Evolutionary conservation across 208 protist genomes (phyloP).

Genomic region (Crithidia fasciculata): DNA sequence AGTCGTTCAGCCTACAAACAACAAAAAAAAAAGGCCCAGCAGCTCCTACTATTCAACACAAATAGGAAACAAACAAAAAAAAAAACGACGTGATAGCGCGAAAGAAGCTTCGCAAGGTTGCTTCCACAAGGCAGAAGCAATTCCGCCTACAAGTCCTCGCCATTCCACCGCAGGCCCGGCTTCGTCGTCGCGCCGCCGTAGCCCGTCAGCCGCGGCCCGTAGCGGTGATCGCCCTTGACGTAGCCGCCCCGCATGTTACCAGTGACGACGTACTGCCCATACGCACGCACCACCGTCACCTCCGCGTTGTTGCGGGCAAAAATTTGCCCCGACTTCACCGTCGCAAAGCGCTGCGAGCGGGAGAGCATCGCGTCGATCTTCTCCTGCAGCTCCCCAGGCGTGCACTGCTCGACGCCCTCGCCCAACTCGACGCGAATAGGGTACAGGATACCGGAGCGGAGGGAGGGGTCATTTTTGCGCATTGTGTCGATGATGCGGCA

Average conservation of each 20-base stretch:
- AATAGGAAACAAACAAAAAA: neutral
- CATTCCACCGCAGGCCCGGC: slow-evolving; percentile 85
- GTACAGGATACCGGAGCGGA: slow-evolving; percentile 73
- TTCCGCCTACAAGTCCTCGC: slow-evolving; percentile 66
- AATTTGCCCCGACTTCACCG: slow-evolving; percentile 72
- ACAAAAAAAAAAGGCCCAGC: no score
- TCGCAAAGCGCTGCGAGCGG: slow-evolving; percentile 75
- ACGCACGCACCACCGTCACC: slow-evolving; percentile 65
- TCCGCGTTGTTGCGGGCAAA: slow-evolving; percentile 71
- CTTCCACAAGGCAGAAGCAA: no score
- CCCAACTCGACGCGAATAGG: slow-evolving; percentile 86
- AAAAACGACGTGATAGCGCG: neutral
- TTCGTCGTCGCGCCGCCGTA: slow-evolving; percentile 85
- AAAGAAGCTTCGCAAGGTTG: no score
- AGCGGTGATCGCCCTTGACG: slow-evolving; percentile 85
- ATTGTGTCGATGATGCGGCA: slow-evolving; percentile 83
- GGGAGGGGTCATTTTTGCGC: slow-evolving; percentile 70
- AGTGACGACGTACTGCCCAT: slow-evolving; percentile 81
- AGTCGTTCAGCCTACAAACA: no score
- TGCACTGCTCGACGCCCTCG: slow-evolving; percentile 62
- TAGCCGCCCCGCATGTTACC: slow-evolving; percentile 90
- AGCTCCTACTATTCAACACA: no score
- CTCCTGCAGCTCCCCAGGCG: slow-evolving; percentile 63
- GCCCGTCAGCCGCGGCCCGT: slow-evolving; percentile 81
- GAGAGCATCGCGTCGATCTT: slow-evolving; percentile 68